Evolutionary conservation across 2,329 filamentous ascomycete genomes (phyloP), one percentile per base, ranked within the genome.

Genomic region (Pseudogymnoascus sp.): DNA sequence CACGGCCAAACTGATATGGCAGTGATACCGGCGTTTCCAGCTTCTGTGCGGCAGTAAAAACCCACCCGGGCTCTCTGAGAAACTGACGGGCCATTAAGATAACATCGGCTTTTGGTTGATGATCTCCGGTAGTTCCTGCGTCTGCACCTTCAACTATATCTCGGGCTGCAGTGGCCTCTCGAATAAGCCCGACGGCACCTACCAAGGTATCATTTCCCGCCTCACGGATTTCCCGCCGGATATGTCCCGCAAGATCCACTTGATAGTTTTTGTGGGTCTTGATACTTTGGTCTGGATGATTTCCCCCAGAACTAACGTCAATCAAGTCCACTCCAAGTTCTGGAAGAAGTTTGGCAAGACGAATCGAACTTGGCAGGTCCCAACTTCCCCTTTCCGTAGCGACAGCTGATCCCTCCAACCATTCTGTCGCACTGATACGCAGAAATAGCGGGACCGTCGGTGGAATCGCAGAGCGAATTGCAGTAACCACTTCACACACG

Each of bases 31-130:
- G 31, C 4, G 7, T 8, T 33, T 33, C 31, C 9, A 33, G 31
- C 31, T 33, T 44, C 83, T 81, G 76, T 91, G 85, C 8, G n/a
- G n/a, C n/a, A n/a, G n/a, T n/a, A n/a, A n/a, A n/a, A n/a, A 91
- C 88, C 72, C 92, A 86, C 64, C 90, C 87, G 0, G 92, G 89
- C 71, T 96, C 91, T 73, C 91, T 85, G 76, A 96, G 80, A 75
- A 95, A 95, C 71, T 89, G 87, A 63, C 91, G 81, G 0, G 84
- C 93, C 1, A 88, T 80, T 17, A 93, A 80, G 0, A 88, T 85
- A n/a, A 93, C 74, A 72, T 97, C 92, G 1, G 82, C 84, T 72
- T 79, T 76, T 15, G 80, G n/a, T 10, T 44, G n/a, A 10, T 23
- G n/a, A n/a, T 23, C 13, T 17, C 11, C n/a, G 7, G n/a, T 23